A percentile compares a stretch with the other conserved stretches of the same genome.
Evolutionary conservation across 805 yeast species (phyloP).

Genomic region (Debaryomyces tyrocola): DNA sequence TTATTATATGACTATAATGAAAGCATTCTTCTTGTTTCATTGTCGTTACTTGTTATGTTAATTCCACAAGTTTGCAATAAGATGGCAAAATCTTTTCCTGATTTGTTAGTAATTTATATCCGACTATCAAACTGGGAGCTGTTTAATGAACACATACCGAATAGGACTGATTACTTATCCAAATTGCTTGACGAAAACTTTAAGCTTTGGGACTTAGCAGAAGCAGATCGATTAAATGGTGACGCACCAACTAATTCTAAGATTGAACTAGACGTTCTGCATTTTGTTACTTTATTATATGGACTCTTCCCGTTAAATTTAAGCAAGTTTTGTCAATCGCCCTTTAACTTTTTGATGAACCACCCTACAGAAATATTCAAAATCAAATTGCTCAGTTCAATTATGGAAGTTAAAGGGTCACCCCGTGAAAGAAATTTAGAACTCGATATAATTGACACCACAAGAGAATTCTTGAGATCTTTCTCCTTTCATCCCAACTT

Average conservation of each 20-base stretch:
- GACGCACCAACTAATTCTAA: slow-evolving; percentile 14
- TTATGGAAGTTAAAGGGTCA: slow-evolving; percentile 3
- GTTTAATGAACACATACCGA: slow-evolving; percentile 9
- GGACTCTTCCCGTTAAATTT: slow-evolving; percentile 58
- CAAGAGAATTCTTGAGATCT: slow-evolving; percentile 27
- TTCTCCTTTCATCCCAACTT: slow-evolving; percentile 53
- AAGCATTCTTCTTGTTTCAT: slow-evolving; percentile 36
- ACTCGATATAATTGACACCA: slow-evolving; percentile 6
- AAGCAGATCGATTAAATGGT: slow-evolving; percentile 11
- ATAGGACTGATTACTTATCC: slow-evolving; percentile 8
- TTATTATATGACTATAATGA: slow-evolving; percentile 42
- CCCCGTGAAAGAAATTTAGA: slow-evolving; percentile 3
- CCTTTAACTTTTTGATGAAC: slow-evolving; percentile 30
- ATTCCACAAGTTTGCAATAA: slow-evolving; percentile 45
- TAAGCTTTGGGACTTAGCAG: slow-evolving; percentile 18
- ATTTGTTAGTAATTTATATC: slow-evolving; percentile 44
- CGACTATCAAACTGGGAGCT: slow-evolving; percentile 34
- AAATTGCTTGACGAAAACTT: slow-evolving; percentile 6
- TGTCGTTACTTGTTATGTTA: slow-evolving; percentile 30
- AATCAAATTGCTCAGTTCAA: slow-evolving; percentile 4
- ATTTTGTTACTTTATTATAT: slow-evolving; percentile 51
- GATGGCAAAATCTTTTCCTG: slow-evolving; percentile 34
- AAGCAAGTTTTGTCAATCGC: slow-evolving; percentile 40
- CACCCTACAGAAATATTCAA: slow-evolving; percentile 14
- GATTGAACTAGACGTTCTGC: slow-evolving; percentile 24